phyloP scores from a whole-genome alignment of 179 eudicot species.

The Camellia oleifera region DNA sequence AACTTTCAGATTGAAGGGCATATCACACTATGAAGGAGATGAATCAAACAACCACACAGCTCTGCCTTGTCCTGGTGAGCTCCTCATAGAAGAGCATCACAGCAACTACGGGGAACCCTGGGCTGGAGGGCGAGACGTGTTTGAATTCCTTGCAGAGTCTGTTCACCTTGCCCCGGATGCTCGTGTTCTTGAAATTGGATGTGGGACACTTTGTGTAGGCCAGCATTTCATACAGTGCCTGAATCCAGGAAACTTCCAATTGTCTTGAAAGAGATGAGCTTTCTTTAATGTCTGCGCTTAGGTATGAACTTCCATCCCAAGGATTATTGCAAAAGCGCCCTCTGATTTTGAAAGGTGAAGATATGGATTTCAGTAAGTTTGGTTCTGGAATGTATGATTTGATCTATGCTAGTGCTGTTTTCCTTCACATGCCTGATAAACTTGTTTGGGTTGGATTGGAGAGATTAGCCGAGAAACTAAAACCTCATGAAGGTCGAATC shows the following conservation, averaged over 20 bases:
- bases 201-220: slow-evolving; percentile 98
- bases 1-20: slow-evolving; percentile 76
- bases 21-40: slow-evolving; percentile 86
- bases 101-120: slow-evolving; percentile 99
- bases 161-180: slow-evolving; percentile 56
- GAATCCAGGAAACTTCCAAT: slow-evolving; percentile 64
- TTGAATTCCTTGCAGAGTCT: slow-evolving; percentile 81
- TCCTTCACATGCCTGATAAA: slow-evolving; percentile 91
- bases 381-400: slow-evolving; percentile 67
- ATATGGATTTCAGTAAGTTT: slow-evolving; percentile 87
- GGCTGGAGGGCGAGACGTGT: slow-evolving; percentile 98
- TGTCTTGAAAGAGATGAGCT: slow-evolving; percentile 96
- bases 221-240: slow-evolving; percentile 85
- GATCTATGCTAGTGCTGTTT: slow-evolving; percentile 97
- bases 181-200: slow-evolving; percentile 91
- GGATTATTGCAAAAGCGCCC: slow-evolving; percentile 88
- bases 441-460: slow-evolving; percentile 96
- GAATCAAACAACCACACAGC: slow-evolving; percentile 81
- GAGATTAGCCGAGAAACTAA: slow-evolving; percentile 61
- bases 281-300: slow-evolving; percentile 90
- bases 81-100: slow-evolving; percentile 93
- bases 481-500: slow-evolving; percentile 73
- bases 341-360: slow-evolving; percentile 83
- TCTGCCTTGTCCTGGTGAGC: slow-evolving; percentile 92
- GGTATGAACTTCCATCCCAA: slow-evolving; percentile 96